Evolutionary conservation across 257 asterid genomes (phyloP).

Genomic region (Leonotis leonurus): DNA sequence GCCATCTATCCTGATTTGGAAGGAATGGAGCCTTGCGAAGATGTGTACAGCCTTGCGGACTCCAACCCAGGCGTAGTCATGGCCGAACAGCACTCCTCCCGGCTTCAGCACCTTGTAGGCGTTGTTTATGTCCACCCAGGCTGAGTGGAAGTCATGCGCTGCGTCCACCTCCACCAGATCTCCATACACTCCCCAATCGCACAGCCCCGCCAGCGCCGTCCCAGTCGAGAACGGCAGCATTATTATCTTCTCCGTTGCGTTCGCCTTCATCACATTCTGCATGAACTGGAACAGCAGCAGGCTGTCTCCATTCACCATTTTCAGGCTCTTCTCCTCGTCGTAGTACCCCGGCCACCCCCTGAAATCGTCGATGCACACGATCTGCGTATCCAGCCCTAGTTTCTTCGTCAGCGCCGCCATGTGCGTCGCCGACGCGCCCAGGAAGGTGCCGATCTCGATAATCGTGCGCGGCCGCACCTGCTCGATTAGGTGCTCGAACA

Average conservation of each 20-base stretch:
- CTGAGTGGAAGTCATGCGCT: slow-evolving; percentile 67
- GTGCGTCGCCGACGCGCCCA: slow-evolving; percentile 67
- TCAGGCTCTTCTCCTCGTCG: slow-evolving; percentile 39
- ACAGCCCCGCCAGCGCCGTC: slow-evolving; percentile 47
- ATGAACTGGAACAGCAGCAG: slow-evolving; percentile 57
- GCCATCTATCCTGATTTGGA: slow-evolving; percentile 39
- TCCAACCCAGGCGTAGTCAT: slow-evolving; percentile 43
- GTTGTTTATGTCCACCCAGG: slow-evolving; percentile 56
- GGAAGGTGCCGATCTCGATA: slow-evolving; percentile 55
- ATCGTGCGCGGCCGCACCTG: slow-evolving; percentile 42
- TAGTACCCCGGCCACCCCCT: slow-evolving; percentile 74
- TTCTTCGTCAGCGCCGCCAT: slow-evolving; percentile 36
- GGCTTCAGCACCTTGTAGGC: slow-evolving; percentile 46
- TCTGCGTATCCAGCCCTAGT: slow-evolving; percentile 38
- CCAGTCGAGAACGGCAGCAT: slow-evolving; percentile 50
- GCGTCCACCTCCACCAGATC: slow-evolving; percentile 66
- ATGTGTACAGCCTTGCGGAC: slow-evolving; percentile 49
- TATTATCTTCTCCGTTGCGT: slow-evolving; percentile 27
- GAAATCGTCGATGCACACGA: slow-evolving; percentile 64
- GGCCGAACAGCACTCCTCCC: slow-evolving; percentile 58
- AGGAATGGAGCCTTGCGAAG: slow-evolving; percentile 36
- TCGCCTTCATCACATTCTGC: slow-evolving; percentile 44
- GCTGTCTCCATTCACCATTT: slow-evolving; percentile 52
- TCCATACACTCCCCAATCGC: slow-evolving; percentile 63
- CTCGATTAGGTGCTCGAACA: slow-evolving; percentile 45